A percentile compares a stretch with the other conserved stretches of the same genome.
Evolutionary conservation across 2,329 filamentous ascomycete species (phyloP).

Genomic region (Lachnellula cervina): DNA sequence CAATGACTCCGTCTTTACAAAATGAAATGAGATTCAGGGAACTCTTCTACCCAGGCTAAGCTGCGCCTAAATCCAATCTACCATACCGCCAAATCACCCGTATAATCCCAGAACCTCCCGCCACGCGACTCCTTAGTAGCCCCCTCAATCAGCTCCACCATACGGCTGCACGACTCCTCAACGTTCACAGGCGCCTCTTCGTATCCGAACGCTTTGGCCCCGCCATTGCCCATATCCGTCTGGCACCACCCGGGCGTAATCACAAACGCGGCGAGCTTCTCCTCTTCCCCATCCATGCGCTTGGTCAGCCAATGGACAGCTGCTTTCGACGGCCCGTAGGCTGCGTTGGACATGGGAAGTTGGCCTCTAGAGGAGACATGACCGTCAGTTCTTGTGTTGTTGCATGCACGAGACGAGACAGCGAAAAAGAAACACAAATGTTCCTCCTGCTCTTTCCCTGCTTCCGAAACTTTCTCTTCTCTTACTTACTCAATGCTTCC

Average conservation of each 20-base stretch:
- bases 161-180: background rate
- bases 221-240: background rate
- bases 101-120: background rate
- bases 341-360: background rate
- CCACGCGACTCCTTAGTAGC: background rate
- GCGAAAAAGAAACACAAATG: too few species aligned
- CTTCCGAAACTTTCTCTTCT: constrained; percentile 16
- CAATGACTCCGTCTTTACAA: too few species aligned
- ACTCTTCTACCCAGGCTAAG: background rate
- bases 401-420: too few species aligned
- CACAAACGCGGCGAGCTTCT: constrained; percentile 19
- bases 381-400: too few species aligned
- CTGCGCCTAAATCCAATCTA: too few species aligned
- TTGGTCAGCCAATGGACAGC: constrained; percentile 30
- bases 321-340: constrained; percentile 32
- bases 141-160: background rate
- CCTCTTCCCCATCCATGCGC: constrained; percentile 21
- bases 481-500: background rate
- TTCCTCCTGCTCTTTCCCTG: background rate
- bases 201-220: background rate
- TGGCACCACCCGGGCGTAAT: constrained; percentile 3
- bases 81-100: background rate
- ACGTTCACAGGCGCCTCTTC: background rate
- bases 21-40: too few species aligned
- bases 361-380: background rate